phyloP scores from a whole-genome alignment of 192 early-diverging fungal species.

The Entomortierella chlamydospora region DNA sequence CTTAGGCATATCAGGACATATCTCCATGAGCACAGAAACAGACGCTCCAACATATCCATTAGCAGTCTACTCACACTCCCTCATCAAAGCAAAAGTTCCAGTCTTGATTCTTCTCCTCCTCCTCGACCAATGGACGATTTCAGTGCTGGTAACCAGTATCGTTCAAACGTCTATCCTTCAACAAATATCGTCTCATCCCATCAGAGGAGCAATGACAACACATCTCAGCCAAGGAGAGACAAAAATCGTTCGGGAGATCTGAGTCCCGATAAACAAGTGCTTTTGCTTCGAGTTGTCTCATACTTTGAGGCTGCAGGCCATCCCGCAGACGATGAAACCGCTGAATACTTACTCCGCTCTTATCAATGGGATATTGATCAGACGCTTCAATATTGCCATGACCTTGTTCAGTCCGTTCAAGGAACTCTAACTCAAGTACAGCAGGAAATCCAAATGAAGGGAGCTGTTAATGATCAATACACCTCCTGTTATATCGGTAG shows the following conservation, averaged over 20 bases:
- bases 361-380: conserved; percentile 50
- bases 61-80: neutral
- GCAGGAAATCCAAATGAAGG: conserved; percentile 48
- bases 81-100: neutral
- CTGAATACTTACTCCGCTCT: conserved; percentile 35
- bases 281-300: conserved; percentile 43
- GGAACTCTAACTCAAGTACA: conserved; percentile 39
- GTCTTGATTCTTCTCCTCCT: conserved; percentile 18
- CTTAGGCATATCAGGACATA: conserved; percentile 47
- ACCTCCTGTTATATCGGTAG: conserved; percentile 77
- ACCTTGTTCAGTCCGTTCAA: conserved; percentile 50
- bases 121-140: conserved; percentile 20
- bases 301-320: conserved; percentile 55
- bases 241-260: conserved; percentile 5
- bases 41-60: neutral
- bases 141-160: conserved; percentile 16
- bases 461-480: conserved; percentile 69
- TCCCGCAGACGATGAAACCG: conserved; percentile 48
- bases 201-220: neutral
- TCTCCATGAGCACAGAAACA: conserved; percentile 42
- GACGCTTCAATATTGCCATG: conserved; percentile 48
- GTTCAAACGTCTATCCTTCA: conserved; percentile 23
- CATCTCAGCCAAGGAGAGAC: neutral
- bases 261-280: conserved; percentile 36
- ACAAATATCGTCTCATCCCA: conserved; percentile 22